A percentile compares a stretch with the other conserved stretches of the same genome.
These are phyloP conservation scores for Gymnopus androsaceus DNA, from an alignment of 1,284 basidiomycete species.

Conservation along the genomic window DNA sequence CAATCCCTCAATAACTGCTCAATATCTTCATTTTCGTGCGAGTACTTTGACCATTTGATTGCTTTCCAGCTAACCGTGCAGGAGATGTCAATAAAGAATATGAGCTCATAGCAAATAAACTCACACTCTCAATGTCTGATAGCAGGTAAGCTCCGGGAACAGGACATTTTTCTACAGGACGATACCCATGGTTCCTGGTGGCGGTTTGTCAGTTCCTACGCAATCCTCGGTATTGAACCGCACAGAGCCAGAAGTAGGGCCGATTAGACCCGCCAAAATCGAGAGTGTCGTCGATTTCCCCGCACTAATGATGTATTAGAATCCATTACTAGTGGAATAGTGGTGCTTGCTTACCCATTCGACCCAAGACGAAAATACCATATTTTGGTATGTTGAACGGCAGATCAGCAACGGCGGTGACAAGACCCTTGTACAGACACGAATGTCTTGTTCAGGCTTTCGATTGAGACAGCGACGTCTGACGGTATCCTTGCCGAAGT, in stretches of 20 bases:
- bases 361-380: slow-evolving; percentile 76
- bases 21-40: slow-evolving; percentile 52
- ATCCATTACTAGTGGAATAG: neutral
- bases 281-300: slow-evolving; percentile 79
- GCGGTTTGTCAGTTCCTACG: slow-evolving; percentile 38
- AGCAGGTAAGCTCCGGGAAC: slow-evolving; percentile 74
- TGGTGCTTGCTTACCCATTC: slow-evolving; percentile 53
- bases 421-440: slow-evolving; percentile 41
- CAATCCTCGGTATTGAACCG: slow-evolving; percentile 54
- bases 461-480: slow-evolving; percentile 59
- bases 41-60: slow-evolving; percentile 64
- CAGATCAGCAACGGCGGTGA: slow-evolving; percentile 66
- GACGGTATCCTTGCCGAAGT: slow-evolving; percentile 31
- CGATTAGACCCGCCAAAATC: slow-evolving; percentile 64
- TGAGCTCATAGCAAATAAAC: too few species aligned
- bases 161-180: slow-evolving; percentile 85
- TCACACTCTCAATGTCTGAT: slow-evolving; percentile 70
- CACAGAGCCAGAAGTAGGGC: slow-evolving; percentile 59
- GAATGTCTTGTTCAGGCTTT: slow-evolving; percentile 61
- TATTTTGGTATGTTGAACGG: slow-evolving; percentile 66
- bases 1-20: slow-evolving; percentile 69
- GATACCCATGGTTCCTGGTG: slow-evolving; percentile 69
- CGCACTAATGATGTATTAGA: slow-evolving; percentile 44
- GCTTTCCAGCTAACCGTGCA: slow-evolving; percentile 48
- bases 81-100: too few species aligned